These are phyloP conservation scores for Salix exigua DNA, from an alignment of 345 rosid genomes.

Conservation along the genomic window DNA sequence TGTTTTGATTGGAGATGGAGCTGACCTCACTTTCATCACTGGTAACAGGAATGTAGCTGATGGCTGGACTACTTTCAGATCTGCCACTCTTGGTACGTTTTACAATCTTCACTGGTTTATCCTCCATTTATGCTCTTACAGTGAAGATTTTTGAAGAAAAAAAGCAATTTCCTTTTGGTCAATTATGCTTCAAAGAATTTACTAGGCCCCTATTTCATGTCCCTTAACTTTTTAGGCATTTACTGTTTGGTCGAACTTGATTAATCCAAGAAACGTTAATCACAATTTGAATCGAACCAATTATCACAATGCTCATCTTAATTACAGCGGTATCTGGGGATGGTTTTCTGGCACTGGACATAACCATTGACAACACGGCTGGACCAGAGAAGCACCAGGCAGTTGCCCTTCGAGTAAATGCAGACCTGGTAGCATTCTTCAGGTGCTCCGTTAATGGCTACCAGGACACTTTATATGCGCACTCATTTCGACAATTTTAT, in stretches of 20 bases:
- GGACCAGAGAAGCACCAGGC: conserved; percentile 81
- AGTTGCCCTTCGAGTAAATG: conserved; percentile 63
- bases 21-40: conserved; percentile 52
- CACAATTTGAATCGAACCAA: neutral
- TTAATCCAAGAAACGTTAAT: neutral
- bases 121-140: neutral
- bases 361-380: conserved; percentile 67
- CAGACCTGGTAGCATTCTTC: conserved; percentile 64
- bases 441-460: conserved; percentile 55
- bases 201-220: too few relatives aligned
- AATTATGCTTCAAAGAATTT: too few relatives aligned
- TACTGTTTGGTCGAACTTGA: neutral
- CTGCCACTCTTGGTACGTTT: conserved; percentile 75
- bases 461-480: conserved; percentile 71
- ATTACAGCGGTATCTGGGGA: conserved; percentile 64
- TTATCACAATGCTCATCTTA: neutral
- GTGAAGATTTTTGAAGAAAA: neutral
- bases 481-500: conserved; percentile 72
- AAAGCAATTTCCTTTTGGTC: neutral
- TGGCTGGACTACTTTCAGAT: conserved; percentile 94
- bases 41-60: conserved; percentile 65
- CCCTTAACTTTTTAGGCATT: neutral
- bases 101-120: neutral
- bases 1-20: conserved; percentile 71
- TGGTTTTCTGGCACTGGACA: conserved; percentile 72